Percentiles rank a stretch among this genome's conserved stretches.
Evolutionary conservation across 1,139 yeast species (phyloP).

Genomic region (Hyphopichia khmerensis): DNA sequence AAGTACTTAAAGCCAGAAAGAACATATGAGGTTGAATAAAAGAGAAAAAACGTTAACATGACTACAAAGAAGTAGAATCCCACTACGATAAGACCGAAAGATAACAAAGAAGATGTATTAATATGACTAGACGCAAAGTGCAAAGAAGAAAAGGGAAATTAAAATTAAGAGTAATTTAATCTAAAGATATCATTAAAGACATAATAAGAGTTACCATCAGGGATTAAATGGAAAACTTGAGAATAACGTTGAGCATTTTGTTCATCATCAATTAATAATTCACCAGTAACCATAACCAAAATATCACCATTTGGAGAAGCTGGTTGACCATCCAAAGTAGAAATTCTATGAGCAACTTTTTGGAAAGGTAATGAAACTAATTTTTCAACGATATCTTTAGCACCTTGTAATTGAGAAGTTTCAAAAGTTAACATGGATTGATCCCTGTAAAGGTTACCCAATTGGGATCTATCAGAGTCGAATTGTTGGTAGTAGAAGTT

Average conservation of each 20-base stretch:
- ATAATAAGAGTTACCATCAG: constrained; percentile 86
- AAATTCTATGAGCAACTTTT: constrained; percentile 88
- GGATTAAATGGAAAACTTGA: constrained; percentile 94
- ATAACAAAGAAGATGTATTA: too few relatives aligned
- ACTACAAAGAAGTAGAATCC: too few relatives aligned
- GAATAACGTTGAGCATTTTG: constrained; percentile 94
- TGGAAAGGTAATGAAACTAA: constrained; percentile 83
- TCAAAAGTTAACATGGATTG: constrained; percentile 98
- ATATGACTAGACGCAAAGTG: not conserved
- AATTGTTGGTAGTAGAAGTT: constrained; percentile 94
- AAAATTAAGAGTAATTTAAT: constrained; percentile 63
- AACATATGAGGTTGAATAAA: too few relatives aligned
- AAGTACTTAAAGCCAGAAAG: too few relatives aligned
- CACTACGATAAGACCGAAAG: too few relatives aligned
- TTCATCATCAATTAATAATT: constrained; percentile 88
- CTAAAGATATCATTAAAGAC: constrained; percentile 97
- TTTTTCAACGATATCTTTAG: constrained; percentile 88
- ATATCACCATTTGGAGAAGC: constrained; percentile 93
- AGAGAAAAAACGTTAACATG: too few relatives aligned
- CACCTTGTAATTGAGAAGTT: constrained; percentile 91
- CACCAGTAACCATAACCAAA: constrained; percentile 97
- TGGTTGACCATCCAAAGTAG: constrained; percentile 97
- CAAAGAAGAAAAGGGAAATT: not conserved
- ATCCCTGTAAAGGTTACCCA: constrained; percentile 93
- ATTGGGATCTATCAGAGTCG: constrained; percentile 87